Conservation (phyloP, 2,329 filamentous ascomycete species). For the Pezizomycotina sp. region DNA sequence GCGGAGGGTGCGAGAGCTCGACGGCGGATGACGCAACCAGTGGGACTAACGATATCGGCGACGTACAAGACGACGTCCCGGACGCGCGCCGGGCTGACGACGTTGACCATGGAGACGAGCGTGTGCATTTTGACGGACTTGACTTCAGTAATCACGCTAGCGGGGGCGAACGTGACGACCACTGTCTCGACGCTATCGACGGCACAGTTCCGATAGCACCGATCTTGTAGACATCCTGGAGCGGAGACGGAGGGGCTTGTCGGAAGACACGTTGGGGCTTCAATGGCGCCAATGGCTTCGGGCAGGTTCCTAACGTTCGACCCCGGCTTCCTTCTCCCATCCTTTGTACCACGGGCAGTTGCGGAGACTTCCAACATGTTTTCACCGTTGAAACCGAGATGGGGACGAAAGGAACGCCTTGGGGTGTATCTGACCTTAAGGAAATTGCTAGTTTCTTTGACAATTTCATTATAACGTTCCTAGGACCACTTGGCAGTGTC, state of each 20-base stretch:
- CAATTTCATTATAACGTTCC: slow-evolving; percentile 93
- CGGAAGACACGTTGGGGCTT: slow-evolving; percentile 77
- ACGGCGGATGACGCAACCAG: too few species aligned
- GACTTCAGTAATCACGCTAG: slow-evolving; percentile 99
- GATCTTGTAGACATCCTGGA: slow-evolving; percentile 99
- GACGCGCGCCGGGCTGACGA: too few species aligned
- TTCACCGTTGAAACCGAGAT: slow-evolving; percentile 99
- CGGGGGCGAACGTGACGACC: slow-evolving; percentile 96
- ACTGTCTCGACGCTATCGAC: slow-evolving; percentile 99
- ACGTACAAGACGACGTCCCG: too few species aligned
- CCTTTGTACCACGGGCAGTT: slow-evolving; percentile 99
- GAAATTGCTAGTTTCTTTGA: slow-evolving; percentile 99
- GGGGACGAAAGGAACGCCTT: slow-evolving; percentile 96
- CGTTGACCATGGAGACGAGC: too few species aligned
- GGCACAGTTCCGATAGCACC: slow-evolving; percentile 97
- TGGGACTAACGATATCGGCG: too few species aligned
- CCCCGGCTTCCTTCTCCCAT: slow-evolving; percentile 97
- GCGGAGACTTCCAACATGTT: slow-evolving; percentile 86
- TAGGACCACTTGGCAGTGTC: slow-evolving; percentile 98
- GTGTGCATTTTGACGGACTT: slow-evolving; percentile 99
- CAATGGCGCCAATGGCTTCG: slow-evolving; percentile 94
- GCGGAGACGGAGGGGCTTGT: slow-evolving; percentile 99
- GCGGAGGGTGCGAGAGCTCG: too few species aligned
- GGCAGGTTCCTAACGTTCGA: slow-evolving; percentile 91
- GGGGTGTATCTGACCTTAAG: slow-evolving; percentile 99